Evolutionary conservation across 352 stramenopile species (phyloP), one percentile per base, ranked within the genome.

Genomic region (Globisporangium nodosum): DNA sequence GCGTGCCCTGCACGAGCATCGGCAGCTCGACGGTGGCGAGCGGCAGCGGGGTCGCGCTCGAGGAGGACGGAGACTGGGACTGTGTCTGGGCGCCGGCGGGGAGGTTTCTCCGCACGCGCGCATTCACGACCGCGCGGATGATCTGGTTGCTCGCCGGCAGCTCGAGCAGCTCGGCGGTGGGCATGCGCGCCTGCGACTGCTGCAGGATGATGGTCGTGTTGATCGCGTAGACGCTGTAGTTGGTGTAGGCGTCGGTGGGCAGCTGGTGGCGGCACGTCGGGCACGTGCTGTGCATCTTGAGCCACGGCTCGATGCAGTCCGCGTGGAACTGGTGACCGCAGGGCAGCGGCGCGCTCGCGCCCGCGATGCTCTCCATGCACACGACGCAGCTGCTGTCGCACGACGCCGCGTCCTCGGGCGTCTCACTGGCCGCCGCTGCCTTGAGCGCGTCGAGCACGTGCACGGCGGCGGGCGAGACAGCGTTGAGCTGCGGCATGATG

Each of bases 171-270:
- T 95, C 83, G 6, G 71, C 67, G 3, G 81, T 81, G 1, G 85
- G 78, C 73, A 95, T 81, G 40, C 74, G 75, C 30, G 85, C 85
- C 40, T 95, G 85, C 3, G 79, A 89, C 58, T 93, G 80, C 64
- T 93, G 85, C 56, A 95, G 57, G 49, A 95, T 89, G 65, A 95
- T 93, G 39, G 85, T 95, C 20, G 85, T 95, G 68, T 95, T 95
- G 71, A 95, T 95, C 39, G 85, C 83, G 66, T 93, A 93, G 54
- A 93, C 81, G 52, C 83, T 93, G 74, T 93, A 95, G 58, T 88
- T 93, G n/a, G 81, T 84, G 62, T 77, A 86, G 27, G 77, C 71
- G 52, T 95, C 86, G 0, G 68, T 85, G 3, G 84, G 84, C 31
- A 93, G 57, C 21, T 87, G 56, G 47, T 79, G 78, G 45, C 84